Base-by-base conservation (phyloP, 306 rosid species). In the Cicer chorassanicum region DNA sequence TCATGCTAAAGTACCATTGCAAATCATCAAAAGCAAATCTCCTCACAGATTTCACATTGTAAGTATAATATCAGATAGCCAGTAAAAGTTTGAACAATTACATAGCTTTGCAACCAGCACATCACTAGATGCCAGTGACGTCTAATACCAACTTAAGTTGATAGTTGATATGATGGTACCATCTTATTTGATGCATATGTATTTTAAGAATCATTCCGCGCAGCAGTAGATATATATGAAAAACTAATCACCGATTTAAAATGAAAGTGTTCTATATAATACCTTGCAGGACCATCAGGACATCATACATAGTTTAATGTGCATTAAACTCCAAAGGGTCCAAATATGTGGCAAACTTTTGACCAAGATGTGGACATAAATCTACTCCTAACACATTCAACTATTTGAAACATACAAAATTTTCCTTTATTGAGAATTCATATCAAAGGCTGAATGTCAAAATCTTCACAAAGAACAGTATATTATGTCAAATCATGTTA, bases 1-100 rank as follows among this genome's bases (percentile, higher is more conserved):
- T 48, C 70, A 77, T 67, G 45, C 60, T 62, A 65, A 79, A 59
- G 82, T 44, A 53, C 18, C 74, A 48, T 56, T 62, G 50, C 70
- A 76, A 50, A 76, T 70, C 71, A 46, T 53, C 62, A 46, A 77
- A 68, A 61, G 55, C 8, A 73, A 8, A 16, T n/a, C 4, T 41
- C 36, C 29, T 59, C 12, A 11, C 65, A 48, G 46, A 68, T 68
- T 70, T 69, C 65, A 65, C 19, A 39, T 43, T 16, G 19, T 29
- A 59, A 60, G 16, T 14, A 19, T 19, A 65, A 49, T 59, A 68
- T 9, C 10, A 7, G 34, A 39, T 51, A 60, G 74, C 65, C 11
- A 13, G 45, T 41, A 21, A 56, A 64, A 62, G 43, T 40, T 38
- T 48, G 16, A 76, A 75, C 48, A 61, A 64, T 70, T 66, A 9